phyloP scores from a whole-genome alignment of 129 eudicot species.

The Heracleum sosnowskyi region DNA sequence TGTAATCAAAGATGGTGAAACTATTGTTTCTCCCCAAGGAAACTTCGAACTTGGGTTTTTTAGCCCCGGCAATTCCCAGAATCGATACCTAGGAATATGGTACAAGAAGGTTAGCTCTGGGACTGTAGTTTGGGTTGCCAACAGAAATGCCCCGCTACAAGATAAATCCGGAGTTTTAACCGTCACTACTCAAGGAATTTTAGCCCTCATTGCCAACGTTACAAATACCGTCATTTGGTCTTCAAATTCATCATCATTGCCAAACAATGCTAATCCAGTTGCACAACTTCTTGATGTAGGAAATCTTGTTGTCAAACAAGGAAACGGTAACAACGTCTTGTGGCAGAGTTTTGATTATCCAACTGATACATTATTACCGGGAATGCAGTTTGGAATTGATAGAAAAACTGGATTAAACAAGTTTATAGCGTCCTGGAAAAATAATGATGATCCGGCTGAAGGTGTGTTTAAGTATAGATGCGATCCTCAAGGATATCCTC shows the following conservation, averaged over 20 bases:
- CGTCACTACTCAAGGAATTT: neutral
- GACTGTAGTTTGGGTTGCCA: slow-evolving; percentile 15
- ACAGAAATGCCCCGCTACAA: slow-evolving; percentile 7
- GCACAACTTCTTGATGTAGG: slow-evolving; percentile 29
- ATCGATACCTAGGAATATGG: slow-evolving; percentile 10
- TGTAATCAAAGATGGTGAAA: slow-evolving; percentile 8
- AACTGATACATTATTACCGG: slow-evolving; percentile 13
- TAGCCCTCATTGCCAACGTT: neutral
- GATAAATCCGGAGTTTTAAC: slow-evolving; percentile 9
- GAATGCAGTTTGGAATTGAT: slow-evolving; percentile 8
- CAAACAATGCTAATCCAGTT: neutral
- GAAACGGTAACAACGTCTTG: neutral
- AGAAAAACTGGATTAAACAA: neutral
- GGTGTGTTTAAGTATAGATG: slow-evolving; percentile 5
- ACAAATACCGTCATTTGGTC: slow-evolving; percentile 7
- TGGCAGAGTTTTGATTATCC: slow-evolving; percentile 33
- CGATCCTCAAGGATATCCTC: slow-evolving; percentile 14
- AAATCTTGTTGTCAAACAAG: slow-evolving; percentile 26
- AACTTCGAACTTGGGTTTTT: slow-evolving; percentile 11
- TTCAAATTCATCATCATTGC: slow-evolving; percentile 3
- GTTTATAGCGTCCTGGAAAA: slow-evolving; percentile 15
- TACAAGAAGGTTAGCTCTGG: slow-evolving; percentile 8
- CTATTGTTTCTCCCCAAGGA: slow-evolving; percentile 3
- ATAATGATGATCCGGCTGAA: slow-evolving; percentile 20
- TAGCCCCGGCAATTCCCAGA: neutral